A percentile compares a stretch with the other conserved stretches of the same genome.
Evolutionary conservation across 1,139 yeast genomes (phyloP).

Genomic region (Yamadazyma blattariae): DNA sequence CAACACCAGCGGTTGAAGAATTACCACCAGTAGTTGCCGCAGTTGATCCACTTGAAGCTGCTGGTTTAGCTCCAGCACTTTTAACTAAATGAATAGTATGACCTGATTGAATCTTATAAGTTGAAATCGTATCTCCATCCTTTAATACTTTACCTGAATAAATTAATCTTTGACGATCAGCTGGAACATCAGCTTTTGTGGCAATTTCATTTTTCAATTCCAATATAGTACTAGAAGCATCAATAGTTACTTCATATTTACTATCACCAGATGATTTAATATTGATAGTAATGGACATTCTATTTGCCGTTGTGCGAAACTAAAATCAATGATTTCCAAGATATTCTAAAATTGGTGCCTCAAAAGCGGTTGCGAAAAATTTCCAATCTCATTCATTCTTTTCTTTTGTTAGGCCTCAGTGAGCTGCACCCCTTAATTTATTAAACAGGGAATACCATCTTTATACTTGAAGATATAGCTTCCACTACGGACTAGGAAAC

Average conservation of each 20-base stretch:
- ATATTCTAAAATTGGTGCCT: no score
- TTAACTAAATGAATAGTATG: constrained; percentile 89
- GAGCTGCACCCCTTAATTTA: no score
- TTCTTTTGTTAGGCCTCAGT: background rate
- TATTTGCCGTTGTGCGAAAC: constrained; percentile 2
- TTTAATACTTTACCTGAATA: constrained; percentile 93
- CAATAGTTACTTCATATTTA: constrained; percentile 65
- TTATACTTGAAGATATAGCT: no score
- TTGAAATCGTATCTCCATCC: constrained; percentile 69
- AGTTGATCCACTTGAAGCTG: constrained; percentile 15
- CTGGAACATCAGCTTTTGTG: constrained; percentile 59
- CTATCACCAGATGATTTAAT: constrained; percentile 69
- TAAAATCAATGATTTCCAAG: no score
- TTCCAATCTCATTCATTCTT: background rate
- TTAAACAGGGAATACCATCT: no score
- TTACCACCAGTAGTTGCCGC: constrained; percentile 19
- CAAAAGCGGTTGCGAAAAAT: background rate
- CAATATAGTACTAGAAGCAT: constrained; percentile 53
- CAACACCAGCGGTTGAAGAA: constrained; percentile 14
- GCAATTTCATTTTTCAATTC: constrained; percentile 70
- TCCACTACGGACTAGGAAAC: no score
- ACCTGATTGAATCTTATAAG: constrained; percentile 80
- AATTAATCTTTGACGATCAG: constrained; percentile 78
- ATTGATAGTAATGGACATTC: constrained; percentile 11
- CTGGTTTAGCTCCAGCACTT: constrained; percentile 34